Percentiles rank a stretch among this genome's conserved stretches.
These are phyloP conservation scores for Auricularia sp. DNA, from an alignment of 768 basidiomycete species.

Conservation along the genomic window DNA sequence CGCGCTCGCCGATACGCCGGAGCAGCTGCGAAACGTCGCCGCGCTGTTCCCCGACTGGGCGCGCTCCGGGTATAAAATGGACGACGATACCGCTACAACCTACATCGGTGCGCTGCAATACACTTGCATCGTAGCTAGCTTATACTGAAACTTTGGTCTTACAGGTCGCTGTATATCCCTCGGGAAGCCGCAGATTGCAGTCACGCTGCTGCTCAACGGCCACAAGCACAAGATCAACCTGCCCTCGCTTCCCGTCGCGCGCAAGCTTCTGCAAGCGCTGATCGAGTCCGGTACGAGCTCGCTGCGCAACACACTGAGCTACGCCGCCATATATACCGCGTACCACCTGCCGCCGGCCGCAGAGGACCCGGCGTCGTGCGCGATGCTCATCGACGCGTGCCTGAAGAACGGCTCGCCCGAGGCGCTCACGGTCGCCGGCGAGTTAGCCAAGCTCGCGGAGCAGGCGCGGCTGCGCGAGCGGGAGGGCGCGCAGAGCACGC, in stretches of 20 bases:
- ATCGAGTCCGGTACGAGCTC: neutral
- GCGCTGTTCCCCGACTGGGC: neutral
- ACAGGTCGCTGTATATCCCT: neutral
- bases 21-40: constrained; percentile 1
- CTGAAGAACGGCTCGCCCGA: neutral
- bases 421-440: neutral
- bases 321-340: neutral
- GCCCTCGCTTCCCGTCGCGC: neutral
- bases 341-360: neutral
- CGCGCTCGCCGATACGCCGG: neutral
- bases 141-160: neutral
- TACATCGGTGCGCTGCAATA: neutral
- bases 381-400: neutral
- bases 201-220: neutral
- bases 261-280: neutral
- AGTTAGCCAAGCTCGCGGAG: neutral
- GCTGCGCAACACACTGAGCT: neutral
- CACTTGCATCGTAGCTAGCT: neutral
- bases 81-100: neutral
- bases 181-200: neutral
- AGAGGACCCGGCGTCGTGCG: neutral
- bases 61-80: neutral
- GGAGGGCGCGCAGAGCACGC: neutral
- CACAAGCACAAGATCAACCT: constrained; percentile 1
- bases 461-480: neutral